Evolutionary conservation across 805 yeast genomes (phyloP), one percentile per base, ranked within the genome.

Genomic region (Pichia cabralensis): DNA sequence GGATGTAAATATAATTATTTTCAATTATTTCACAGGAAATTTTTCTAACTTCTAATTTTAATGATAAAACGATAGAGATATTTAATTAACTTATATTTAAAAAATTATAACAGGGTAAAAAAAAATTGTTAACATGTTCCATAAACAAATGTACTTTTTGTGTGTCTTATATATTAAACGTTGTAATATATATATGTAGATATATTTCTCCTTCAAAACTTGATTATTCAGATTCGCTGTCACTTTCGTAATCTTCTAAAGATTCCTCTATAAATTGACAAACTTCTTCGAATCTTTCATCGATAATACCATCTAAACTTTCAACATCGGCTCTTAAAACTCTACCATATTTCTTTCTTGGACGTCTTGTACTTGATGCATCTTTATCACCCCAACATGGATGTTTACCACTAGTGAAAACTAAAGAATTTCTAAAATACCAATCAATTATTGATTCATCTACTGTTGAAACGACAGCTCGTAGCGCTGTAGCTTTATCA

Each of bases 361-460:
- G 95, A 51, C 78, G 71, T 50, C 84, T 85, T 34, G 39, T 46
- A 15, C 56, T 43, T 11, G 38, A 42, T 28, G 43, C 41, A 14
- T 49, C 50, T 19, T 52, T 53, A 19, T 45, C 52, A 19, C 76
- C 79, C 96, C 96, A 89, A 44, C 92, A 80, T 6, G 80, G 65
- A 55, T 92, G 94, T 39, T 68, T 69, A 34, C 66, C 61, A 33
- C 84, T 68, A 4, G 96, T 74, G 56, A 86, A 88, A 1, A 89
- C 72, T 19, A 89, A 69, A 2, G 96, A 84, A 48, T 83, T 80
- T 43, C 77, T 76, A 61, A 76, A 86, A 57, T 76, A 92, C 96
- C 96, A 88, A 50, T 88, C 96, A 13, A 82, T 71, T 60, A 88
- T 70, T 8, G 80, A 74, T 56, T 92, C 97, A 55, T 89, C 97